These are phyloP conservation scores for Aphanomyces stellatus DNA, from an alignment of 352 stramenopile species.

Conservation along the genomic window DNA sequence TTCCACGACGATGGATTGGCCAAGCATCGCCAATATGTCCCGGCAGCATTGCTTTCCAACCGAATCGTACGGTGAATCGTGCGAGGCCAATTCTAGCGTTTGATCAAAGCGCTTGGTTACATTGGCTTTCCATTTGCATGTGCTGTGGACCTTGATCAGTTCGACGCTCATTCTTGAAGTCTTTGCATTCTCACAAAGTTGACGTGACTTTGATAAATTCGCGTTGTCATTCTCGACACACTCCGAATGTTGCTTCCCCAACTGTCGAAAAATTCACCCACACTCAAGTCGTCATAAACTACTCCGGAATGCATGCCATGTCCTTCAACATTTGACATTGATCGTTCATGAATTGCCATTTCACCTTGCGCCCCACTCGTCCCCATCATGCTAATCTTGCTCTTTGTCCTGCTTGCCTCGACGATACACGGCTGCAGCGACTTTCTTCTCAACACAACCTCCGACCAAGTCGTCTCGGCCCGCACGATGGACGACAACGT, in stretches of 20 bases:
- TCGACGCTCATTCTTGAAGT: no score
- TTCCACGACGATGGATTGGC: no score
- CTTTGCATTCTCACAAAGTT: background rate
- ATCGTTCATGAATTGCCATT: background rate
- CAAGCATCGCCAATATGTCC: no score
- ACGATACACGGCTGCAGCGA: conserved; percentile 36
- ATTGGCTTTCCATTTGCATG: no score
- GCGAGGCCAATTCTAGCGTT: no score
- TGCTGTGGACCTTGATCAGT: background rate
- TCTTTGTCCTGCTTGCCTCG: background rate
- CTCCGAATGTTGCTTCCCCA: background rate
- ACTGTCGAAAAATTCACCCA: background rate
- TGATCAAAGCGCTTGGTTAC: no score
- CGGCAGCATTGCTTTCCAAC: no score
- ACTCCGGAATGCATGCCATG: background rate
- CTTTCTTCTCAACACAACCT: conserved; percentile 38
- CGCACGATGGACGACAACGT: conserved; percentile 51
- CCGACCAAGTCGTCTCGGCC: conserved; percentile 32
- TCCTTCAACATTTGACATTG: background rate
- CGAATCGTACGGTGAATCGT: no score
- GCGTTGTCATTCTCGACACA: no score
- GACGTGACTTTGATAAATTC: background rate
- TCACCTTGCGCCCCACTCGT: background rate
- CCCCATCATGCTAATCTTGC: background rate
- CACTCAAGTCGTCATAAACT: background rate